Percentiles rank a stretch among this genome's conserved stretches.
Evolutionary conservation across 2,329 filamentous ascomycete species (phyloP).

Genomic region (Ceratocystis eucalypticola): DNA sequence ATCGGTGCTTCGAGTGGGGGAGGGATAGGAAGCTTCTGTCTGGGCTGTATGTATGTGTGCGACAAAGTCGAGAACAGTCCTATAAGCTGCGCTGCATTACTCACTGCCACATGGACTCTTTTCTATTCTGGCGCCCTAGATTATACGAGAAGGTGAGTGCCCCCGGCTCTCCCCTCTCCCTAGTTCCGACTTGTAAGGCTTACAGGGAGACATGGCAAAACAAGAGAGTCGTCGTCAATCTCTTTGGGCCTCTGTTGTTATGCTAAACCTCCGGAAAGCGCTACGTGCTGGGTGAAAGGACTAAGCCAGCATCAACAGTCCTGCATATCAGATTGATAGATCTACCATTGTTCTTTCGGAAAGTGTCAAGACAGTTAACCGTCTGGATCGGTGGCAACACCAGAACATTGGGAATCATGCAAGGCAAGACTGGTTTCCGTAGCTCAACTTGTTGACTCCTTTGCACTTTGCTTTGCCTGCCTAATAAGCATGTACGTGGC

Average conservation of each 20-base stretch:
- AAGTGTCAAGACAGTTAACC: neutral
- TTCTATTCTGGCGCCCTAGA: neutral
- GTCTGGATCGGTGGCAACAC: neutral
- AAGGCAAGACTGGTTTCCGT: neutral
- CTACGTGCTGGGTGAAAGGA: neutral
- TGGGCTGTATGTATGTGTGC: neutral
- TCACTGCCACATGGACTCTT: neutral
- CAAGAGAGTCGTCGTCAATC: too few relatives aligned
- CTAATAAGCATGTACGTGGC: neutral
- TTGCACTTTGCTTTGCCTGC: neutral
- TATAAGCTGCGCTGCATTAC: neutral
- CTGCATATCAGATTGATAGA: neutral
- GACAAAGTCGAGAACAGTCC: neutral
- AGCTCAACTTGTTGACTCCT: too few relatives aligned
- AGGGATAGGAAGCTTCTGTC: neutral
- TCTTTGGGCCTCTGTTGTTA: neutral
- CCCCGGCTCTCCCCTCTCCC: neutral
- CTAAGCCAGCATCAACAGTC: neutral
- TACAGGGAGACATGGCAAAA: too few relatives aligned
- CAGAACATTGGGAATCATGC: neutral
- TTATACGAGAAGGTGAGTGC: neutral
- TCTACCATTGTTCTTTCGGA: too few relatives aligned
- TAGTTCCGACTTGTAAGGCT: neutral
- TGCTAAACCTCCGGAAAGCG: too few relatives aligned
- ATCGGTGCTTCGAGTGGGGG: neutral